A percentile compares a stretch with the other conserved stretches of the same genome.
phyloP scores from a whole-genome alignment of 306 rosid species.

The Ceratonia siliqua region DNA sequence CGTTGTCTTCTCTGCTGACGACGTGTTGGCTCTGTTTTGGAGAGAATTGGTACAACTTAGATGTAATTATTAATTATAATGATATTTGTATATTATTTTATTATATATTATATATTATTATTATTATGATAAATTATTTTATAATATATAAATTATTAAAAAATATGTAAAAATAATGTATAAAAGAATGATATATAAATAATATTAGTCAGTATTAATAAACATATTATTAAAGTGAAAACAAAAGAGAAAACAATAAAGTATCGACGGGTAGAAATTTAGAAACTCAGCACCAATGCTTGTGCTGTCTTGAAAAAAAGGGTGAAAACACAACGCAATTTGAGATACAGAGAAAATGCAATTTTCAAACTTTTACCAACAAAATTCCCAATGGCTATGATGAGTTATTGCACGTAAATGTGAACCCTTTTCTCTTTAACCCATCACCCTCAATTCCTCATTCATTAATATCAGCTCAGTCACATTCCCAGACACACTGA shows the following conservation, averaged over 20 bases:
- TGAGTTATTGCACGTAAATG: slow-evolving; percentile 40
- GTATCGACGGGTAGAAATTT: slow-evolving; percentile 6
- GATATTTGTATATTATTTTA: too few relatives aligned
- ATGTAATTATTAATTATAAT: too few relatives aligned
- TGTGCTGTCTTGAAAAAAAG: slow-evolving; percentile 24
- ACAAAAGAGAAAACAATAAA: neutral
- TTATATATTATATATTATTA: too few relatives aligned
- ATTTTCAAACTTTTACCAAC: slow-evolving; percentile 11
- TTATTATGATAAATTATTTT: too few relatives aligned
- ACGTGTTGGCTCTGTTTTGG: slow-evolving; percentile 17
- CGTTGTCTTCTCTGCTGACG: slow-evolving; percentile 2
- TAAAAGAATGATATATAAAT: too few relatives aligned
- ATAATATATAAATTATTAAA: too few relatives aligned
- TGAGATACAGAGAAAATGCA: neutral
- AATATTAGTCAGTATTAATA: neutral
- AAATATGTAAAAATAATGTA: too few relatives aligned
- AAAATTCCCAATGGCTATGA: slow-evolving; percentile 42
- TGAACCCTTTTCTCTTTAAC: slow-evolving; percentile 29
- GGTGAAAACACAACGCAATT: slow-evolving; percentile 30
- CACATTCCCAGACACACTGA: slow-evolving; percentile 38
- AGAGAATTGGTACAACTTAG: slow-evolving; percentile 2
- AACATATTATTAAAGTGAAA: slow-evolving; percentile 9
- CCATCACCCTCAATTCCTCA: slow-evolving; percentile 40
- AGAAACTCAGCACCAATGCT: slow-evolving; percentile 19
- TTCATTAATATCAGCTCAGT: slow-evolving; percentile 28